Base-by-base conservation (phyloP, 345 rosid genomes). In the Theobroma cacao region DNA sequence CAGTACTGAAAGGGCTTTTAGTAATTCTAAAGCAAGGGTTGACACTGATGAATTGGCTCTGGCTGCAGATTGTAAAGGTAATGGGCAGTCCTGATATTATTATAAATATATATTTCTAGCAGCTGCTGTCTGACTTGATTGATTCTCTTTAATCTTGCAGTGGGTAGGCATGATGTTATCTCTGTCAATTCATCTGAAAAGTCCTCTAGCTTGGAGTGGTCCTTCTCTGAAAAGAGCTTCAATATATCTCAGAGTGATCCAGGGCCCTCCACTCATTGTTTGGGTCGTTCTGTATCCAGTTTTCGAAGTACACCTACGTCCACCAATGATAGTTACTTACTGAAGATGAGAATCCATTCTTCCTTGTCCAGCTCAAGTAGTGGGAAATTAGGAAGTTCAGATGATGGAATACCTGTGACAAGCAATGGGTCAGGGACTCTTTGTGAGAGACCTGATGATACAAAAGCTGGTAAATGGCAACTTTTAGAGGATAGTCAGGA, bases 401-500 rank as follows among this genome's bases (percentile, higher is more conserved):
- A 77, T 81, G 76, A 86, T 78, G 88, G 78, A 70, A 75, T 83
- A 40, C 79, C 85, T 83, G 64, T 79, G 66, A 62, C 67, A 48
- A 82, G 80, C 80, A 82, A 85, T 78, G 82, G 85, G 43, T 81
- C 83, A 72, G 86, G 82, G 88, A 79, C 79, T 59, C 77, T 81
- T 84, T 78, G 55, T 69, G 82, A 85, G 77, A 83, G 71, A 74
- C 50, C 80, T 53, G 86, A 75, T 69, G 67, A 70, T 81, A 72
- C 68, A 78, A 87, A 78, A 75, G 82, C 63, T 74, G 64, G 55
- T 22, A 76, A 70, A 50, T 83, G 61, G 82, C 84, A 85, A 60
- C 53, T 72, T 71, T 78, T 85, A 45, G 91, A 87, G 77, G 89
- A 88, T 61, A 76, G 84, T 63, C 84, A 90, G 77, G 99, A 94